Evolutionary conservation across 108 stramenopile species (phyloP), one percentile per base, ranked within the genome.

Genomic region (Licmophora abbreviata): DNA sequence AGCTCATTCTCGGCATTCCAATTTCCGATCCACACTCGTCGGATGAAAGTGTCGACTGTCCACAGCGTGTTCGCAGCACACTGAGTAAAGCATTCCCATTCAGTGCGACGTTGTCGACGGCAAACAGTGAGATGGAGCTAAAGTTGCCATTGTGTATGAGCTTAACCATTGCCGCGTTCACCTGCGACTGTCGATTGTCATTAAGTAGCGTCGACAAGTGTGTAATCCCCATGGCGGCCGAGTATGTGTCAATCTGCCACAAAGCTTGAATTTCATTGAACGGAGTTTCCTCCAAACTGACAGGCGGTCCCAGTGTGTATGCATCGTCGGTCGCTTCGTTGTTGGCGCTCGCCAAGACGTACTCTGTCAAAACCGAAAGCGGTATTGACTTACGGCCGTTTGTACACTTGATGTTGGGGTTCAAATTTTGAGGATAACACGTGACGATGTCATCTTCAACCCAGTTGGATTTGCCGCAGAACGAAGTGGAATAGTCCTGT

Each of bases 181-280:
- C 29, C 15, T 71, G 50, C 0, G 85, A 86, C 40, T 71, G 58
- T 36, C 64, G 59, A 51, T 79, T 82, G 58, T 86, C 81, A 22
- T 82, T 76, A 0, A 86, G 54, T 21, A 86, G 48, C 12, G 77
- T 75, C 5, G 75, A 69, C 1, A 69, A 51, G 47, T 74, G 78
- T 12, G 62, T 50, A 37, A 82, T 35, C 23, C 85, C 85, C 11
- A 73, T 32, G 1, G 66, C 72, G 3, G 75, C 78, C 0, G 78
- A 64, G 18, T 47, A 40, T 11, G 70, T 46, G 50, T 79, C 78
- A 0, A 86, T 78, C 56, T 86, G 85, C 81, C 85, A 86, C 21
- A 82, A 56, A 3, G 74, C 78, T 54, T 86, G 85, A n/a, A 82
- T 71, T 49, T 74, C 77, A 51, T 77, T 77, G 54, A 86, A 75